Conservation (phyloP, 352 stramenopile genomes). For the Hyaloperonospora arabidopsidis region DNA sequence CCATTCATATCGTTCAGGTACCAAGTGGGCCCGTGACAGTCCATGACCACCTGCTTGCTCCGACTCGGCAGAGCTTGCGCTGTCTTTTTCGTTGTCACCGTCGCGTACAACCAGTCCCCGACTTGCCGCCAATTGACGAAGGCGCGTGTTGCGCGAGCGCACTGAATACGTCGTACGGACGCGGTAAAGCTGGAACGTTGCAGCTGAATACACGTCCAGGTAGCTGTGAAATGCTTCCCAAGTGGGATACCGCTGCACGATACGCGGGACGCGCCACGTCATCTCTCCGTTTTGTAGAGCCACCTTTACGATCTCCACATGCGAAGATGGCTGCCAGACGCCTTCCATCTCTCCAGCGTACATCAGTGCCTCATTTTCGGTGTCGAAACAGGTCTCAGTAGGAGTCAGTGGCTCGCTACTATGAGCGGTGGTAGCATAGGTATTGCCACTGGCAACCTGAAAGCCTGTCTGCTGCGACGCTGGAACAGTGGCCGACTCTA, state of each 20-base stretch:
- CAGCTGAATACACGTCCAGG: slow-evolving; percentile 55
- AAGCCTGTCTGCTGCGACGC: slow-evolving; percentile 32
- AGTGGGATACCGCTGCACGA: slow-evolving; percentile 15
- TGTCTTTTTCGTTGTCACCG: slow-evolving; percentile 1
- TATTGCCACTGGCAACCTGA: slow-evolving; percentile 18
- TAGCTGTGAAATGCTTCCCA: slow-evolving; percentile 62
- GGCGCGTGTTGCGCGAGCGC: slow-evolving; percentile 46
- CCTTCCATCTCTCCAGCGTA: slow-evolving; percentile 29
- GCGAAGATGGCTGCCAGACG: slow-evolving; percentile 23
- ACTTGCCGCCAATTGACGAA: slow-evolving; percentile 40
- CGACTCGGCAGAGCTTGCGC: background rate
- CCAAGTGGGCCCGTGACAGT: slow-evolving; percentile 34
- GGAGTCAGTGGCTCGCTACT: slow-evolving; percentile 9
- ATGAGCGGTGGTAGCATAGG: slow-evolving; percentile 27
- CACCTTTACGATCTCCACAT: slow-evolving; percentile 19
- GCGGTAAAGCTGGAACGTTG: slow-evolving; percentile 58
- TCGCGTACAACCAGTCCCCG: slow-evolving; percentile 29
- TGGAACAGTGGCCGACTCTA: slow-evolving; percentile 1
- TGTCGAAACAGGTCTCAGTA: slow-evolving; percentile 15
- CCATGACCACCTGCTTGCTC: slow-evolving; percentile 16
- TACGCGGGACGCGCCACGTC: background rate
- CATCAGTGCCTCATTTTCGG: slow-evolving; percentile 16
- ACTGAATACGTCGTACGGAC: slow-evolving; percentile 73
- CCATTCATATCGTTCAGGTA: slow-evolving; percentile 55
- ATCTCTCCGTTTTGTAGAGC: slow-evolving; percentile 18